Evolutionary conservation across 768 basidiomycete species (phyloP), one percentile per base, ranked within the genome.

Genomic region (Lepiota brunneoincarnata): DNA sequence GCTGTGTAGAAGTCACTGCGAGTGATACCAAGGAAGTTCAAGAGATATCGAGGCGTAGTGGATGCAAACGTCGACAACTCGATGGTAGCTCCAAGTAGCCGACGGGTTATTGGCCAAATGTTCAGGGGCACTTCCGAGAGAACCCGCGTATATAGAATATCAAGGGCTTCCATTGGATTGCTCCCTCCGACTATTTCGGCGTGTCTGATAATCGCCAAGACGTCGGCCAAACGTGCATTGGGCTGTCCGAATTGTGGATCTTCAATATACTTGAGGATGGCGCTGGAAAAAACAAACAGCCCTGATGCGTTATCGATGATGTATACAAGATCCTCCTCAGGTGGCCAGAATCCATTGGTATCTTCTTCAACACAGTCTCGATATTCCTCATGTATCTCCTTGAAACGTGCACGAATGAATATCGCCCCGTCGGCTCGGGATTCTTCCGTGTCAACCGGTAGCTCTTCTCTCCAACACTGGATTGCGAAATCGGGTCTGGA

Each of bases 261-360:
- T 58, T 39, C 44, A 9, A 60, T 44, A n/a, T 51, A 60, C 17
- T 48, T 35, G 9, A 58, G 31, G 12, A 46, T 57, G 0, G 54
- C 53, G 17, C 57, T 49, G 1, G 53, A 51, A 36, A 49, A 58
- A 18, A 58, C 34, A 39, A 58, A 60, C 21, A 58, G 59, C 4
- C 54, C 53, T 14, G 49, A 58, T 3, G 59, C 48, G 4, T 14
- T 23, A 6, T 48, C 23, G n/a, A 58, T 49, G n/a, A 60, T 24
- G 1, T n/a, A 10, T 10, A n/a, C 17, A 21, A 52, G n/a, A 17
- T 28, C 49, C 2, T 42, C 21, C n/a, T 55, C 40, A 14, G 56
- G 21, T 28, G 57, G 57, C 59, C 59, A 60, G 26, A 7, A 28
- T 5, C 4, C 4, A 23, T 34, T 11, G 26, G 4, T 10, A 43